Percentiles rank a stretch among this genome's conserved stretches.
These are phyloP conservation scores for Schizosaccharomyces osmophilus DNA, from an alignment of 805 yeast genomes.

Conservation along the genomic window DNA sequence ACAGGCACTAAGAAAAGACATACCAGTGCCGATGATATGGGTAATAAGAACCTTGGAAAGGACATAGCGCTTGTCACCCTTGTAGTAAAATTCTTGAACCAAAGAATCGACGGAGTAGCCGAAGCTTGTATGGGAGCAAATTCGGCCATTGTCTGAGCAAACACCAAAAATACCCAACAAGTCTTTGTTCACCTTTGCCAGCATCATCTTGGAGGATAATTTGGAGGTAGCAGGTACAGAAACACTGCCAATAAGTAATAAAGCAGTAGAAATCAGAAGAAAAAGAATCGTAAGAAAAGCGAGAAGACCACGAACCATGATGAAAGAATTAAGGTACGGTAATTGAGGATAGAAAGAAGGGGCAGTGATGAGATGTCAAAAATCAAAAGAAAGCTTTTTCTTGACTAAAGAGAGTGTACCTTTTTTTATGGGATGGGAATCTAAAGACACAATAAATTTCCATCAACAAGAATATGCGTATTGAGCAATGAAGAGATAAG, in stretches of 20 bases:
- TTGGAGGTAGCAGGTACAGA: neutral
- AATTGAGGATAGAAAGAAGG: neutral
- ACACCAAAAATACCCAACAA: neutral
- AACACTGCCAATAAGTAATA: neutral
- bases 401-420: no score
- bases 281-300: neutral
- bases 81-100: neutral
- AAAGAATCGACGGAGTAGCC: neutral
- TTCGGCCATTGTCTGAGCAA: neutral
- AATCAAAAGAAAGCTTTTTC: neutral
- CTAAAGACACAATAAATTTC: no score
- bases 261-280: neutral
- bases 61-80: neutral
- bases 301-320: neutral
- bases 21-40: neutral
- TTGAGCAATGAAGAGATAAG: no score
- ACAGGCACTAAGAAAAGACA: neutral
- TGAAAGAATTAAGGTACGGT: neutral
- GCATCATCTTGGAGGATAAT: neutral
- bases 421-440: no score
- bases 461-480: no score
- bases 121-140: neutral
- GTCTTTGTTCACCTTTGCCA: neutral
- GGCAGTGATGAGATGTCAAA: neutral
- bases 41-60: neutral